Evolutionary conservation across 768 basidiomycete species (phyloP), one percentile per base, ranked within the genome.

Genomic region (Pleurotus tuber-regium): DNA sequence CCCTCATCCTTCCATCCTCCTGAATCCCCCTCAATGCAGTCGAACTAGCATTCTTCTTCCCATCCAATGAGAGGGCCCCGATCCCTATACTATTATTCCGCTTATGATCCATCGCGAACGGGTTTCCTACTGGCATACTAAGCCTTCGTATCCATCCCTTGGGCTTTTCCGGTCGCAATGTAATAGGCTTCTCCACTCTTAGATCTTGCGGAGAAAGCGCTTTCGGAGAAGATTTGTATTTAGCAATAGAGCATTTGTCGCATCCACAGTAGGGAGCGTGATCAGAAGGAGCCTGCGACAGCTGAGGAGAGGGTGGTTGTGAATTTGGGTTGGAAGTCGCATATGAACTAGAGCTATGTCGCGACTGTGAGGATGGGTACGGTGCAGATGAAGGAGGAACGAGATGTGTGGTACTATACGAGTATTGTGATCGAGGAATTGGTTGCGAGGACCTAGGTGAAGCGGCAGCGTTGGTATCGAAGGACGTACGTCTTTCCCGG

Each of bases 101-200:
- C 56, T 59, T 8, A 50, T 49, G 25, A 54, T 47, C 85, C 21
- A 79, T 67, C 4, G 75, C 77, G 60, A 89, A 83, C 29, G 82
- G 79, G 40, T 74, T 73, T 36, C 72, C 72, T 3, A 79, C 79
- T 1, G 87, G 87, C 85, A 90, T 87, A 58, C 89, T 90, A 52
- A 91, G 63, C 50, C 87, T 72, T 18, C 87, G 71, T 55, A 90
- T 87, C 89, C 89, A 90, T 0, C 86, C 79, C 52, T 78, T 86
- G 7, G 82, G 73, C 58, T 84, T 84, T 48, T 82, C 78, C 36
- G 65, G 57, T 19, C 76, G 78, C n/a, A 80, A 66, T 1, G 59
- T 51, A 41, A 76, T 70, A 4, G 77, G 77, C 23, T 72, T 66
- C 39, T 71, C 70, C 21, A 74, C 72, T 12, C 73, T 70, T 25